phyloP scores from a whole-genome alignment of 1,139 yeast genomes.

The Hansenula lynferdii region DNA sequence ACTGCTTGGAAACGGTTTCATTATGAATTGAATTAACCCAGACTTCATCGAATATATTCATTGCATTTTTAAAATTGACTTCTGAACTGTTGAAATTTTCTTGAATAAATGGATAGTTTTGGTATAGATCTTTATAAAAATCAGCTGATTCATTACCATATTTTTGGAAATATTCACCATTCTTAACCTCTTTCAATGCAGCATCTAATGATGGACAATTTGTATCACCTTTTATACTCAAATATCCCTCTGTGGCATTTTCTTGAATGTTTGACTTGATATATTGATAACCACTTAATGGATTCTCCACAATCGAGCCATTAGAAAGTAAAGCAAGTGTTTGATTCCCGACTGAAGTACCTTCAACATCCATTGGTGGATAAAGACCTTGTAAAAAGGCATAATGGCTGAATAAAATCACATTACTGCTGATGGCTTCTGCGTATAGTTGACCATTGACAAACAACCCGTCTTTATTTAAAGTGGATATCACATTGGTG shows the following conservation, averaged over 20 bases:
- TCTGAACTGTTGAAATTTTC: constrained; percentile 20
- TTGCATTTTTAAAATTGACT: constrained; percentile 33
- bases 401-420: constrained; percentile 32
- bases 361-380: constrained; percentile 32
- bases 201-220: constrained; percentile 32
- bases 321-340: constrained; percentile 28
- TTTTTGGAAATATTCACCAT: constrained; percentile 16
- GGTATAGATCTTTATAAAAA: constrained; percentile 31
- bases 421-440: constrained; percentile 29
- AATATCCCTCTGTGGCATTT: constrained; percentile 30
- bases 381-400: constrained; percentile 40
- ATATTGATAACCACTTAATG: constrained; percentile 39
- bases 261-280: constrained; percentile 32
- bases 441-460: constrained; percentile 27
- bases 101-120: constrained; percentile 18
- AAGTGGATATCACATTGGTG: constrained; percentile 19
- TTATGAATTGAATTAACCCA: constrained; percentile 35
- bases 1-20: constrained; percentile 26
- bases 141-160: constrained; percentile 28
- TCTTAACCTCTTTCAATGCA: constrained; percentile 25
- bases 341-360: constrained; percentile 20
- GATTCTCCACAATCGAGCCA: constrained; percentile 32
- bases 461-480: constrained; percentile 25
- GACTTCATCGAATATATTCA: constrained; percentile 34
- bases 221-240: constrained; percentile 36